Percentiles rank a stretch among this genome's conserved stretches.
These are phyloP conservation scores for Scedosporium dehoogii DNA, from an alignment of 2,329 filamentous ascomycete species.

Conservation along the genomic window DNA sequence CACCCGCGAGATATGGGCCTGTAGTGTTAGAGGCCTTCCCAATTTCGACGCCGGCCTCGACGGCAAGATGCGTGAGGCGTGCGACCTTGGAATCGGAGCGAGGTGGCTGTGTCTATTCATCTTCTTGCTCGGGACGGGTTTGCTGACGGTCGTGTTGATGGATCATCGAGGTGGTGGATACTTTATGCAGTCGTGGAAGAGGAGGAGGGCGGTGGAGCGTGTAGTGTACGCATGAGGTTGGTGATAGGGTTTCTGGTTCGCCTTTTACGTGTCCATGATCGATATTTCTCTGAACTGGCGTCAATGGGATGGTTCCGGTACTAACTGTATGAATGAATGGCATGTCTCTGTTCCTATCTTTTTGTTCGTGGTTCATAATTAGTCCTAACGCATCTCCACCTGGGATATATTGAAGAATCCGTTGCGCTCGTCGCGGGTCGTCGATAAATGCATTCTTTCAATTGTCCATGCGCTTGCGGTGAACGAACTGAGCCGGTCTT, in stretches of 20 bases:
- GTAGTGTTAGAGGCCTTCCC: not conserved
- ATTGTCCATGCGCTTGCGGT: too few relatives aligned
- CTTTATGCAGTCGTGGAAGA: slow-evolving; percentile 1
- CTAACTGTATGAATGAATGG: too few relatives aligned
- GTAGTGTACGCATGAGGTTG: not conserved
- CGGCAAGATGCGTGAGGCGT: not conserved
- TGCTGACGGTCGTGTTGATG: not conserved
- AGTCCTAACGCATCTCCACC: too few relatives aligned
- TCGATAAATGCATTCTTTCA: too few relatives aligned
- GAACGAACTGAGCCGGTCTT: too few relatives aligned
- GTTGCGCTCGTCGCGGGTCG: too few relatives aligned
- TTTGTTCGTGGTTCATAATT: too few relatives aligned
- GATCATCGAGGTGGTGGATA: not conserved
- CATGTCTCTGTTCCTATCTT: too few relatives aligned
- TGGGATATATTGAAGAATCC: too few relatives aligned
- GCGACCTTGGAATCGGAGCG: not conserved
- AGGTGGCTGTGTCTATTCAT: not conserved
- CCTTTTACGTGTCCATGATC: not conserved
- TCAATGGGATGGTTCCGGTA: not conserved
- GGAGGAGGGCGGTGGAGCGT: not conserved
- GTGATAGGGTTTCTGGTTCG: not conserved
- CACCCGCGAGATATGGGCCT: slow-evolving; percentile 1
- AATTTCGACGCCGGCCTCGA: not conserved
- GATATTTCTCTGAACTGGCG: not conserved
- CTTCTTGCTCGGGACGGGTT: not conserved